Evolutionary conservation across 345 rosid species (phyloP), one percentile per base, ranked within the genome.

Genomic region (Populus deltoides): DNA sequence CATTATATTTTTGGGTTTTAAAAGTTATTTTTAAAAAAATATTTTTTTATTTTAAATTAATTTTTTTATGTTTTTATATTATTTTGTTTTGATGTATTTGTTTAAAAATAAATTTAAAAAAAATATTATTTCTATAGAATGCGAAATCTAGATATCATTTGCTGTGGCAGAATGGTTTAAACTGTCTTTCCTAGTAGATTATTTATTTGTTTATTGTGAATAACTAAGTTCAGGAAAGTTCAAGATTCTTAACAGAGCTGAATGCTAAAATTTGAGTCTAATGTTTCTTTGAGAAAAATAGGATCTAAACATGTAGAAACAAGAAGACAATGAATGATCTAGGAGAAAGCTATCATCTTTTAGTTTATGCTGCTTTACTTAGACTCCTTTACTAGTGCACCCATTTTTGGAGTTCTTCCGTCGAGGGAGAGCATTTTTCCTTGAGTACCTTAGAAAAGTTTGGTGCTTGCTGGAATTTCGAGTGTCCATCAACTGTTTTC

Each of bases 401-500:
- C 2, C 24, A 6, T 4, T 29, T 53, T 38, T 15, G 69, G 38
- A 9, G 20, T 29, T 62, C 18, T 62, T 36, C 31, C 29, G 47
- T 8, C 53, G 39, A 31, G 71, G 77, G 29, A 31, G 77, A 38
- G 59, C 73, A 70, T 75, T 55, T 66, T 51, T 24, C 22, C 59
- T 68, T 63, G 22, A 7, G 5, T 29, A 20, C 15, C 5, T 12
- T 33, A 18, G 61, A 71, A 82, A 72, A 11, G 59, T 9, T 31
- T 4, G 66, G 39, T 53, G 63, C 72, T 71, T 71, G 29, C 29
- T 63, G 65, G 69, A 45, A 59, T 55, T 68, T 70, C 17, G 15
- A 31, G 70, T 39, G 65, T 75, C 45, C 61, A 66, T 74, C 61
- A 43, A 68, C 55, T 31, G 12, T 38, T 72, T 6, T 39, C 22